phyloP scores from a whole-genome alignment of 192 early-diverging fungal genomes.

The Coemansia furcata region DNA sequence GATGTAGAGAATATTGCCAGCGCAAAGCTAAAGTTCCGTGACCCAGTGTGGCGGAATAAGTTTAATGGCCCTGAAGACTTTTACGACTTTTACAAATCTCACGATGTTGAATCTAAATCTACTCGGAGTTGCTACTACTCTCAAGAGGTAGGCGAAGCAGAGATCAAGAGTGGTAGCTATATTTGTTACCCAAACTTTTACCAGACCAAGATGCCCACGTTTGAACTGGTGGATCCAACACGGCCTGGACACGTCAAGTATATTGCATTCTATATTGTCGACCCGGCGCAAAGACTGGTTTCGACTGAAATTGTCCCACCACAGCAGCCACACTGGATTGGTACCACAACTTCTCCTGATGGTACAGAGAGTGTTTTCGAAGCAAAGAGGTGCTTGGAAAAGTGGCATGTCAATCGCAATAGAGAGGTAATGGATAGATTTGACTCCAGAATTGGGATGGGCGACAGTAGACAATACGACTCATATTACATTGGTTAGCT shows the following conservation, averaged over 20 bases:
- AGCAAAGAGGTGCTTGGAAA: no score
- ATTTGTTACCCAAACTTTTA: not conserved
- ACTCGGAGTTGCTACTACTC: not conserved
- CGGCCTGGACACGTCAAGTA: not conserved
- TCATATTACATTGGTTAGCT: no score
- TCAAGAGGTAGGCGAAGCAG: not conserved
- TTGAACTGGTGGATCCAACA: not conserved
- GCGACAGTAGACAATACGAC: no score
- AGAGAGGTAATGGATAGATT: no score
- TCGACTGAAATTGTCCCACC: not conserved
- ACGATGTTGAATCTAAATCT: not conserved
- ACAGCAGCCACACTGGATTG: not conserved
- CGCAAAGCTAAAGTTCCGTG: conserved; percentile 60
- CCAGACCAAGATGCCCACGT: not conserved
- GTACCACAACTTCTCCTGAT: not conserved
- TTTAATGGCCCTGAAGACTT: not conserved
- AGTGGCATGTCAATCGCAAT: no score
- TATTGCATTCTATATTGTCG: not conserved
- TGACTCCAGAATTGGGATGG: no score
- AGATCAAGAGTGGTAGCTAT: not conserved
- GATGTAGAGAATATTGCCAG: conserved; percentile 66
- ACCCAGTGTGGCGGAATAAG: not conserved
- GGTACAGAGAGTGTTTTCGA: no score
- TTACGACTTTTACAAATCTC: not conserved
- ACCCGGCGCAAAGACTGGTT: not conserved